Evolutionary conservation across 768 basidiomycete species (phyloP).

Genomic region (Boletus patriciae): DNA sequence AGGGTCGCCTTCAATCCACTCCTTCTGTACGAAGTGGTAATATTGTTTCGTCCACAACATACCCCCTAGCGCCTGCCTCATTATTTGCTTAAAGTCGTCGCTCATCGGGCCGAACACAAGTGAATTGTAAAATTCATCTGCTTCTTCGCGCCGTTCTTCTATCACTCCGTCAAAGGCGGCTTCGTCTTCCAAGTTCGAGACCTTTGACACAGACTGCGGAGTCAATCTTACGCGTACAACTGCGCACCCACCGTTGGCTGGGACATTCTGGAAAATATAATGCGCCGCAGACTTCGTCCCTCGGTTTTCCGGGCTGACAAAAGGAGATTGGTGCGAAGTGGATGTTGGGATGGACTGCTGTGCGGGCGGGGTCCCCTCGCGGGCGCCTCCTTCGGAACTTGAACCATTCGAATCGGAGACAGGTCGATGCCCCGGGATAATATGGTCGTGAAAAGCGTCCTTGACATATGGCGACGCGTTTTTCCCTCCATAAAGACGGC

Average conservation of each 20-base stretch:
- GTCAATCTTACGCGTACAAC: constrained; percentile 95
- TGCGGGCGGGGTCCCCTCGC: background rate
- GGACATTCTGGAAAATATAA: constrained; percentile 84
- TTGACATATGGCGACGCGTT: constrained; percentile 87
- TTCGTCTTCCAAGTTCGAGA: constrained; percentile 84
- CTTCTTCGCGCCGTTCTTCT: constrained; percentile 89
- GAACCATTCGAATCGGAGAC: constrained; percentile 38
- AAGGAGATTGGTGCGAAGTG: constrained; percentile 31
- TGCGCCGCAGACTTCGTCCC: constrained; percentile 96
- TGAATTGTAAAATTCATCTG: constrained; percentile 91
- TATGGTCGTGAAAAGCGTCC: constrained; percentile 98
- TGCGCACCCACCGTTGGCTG: constrained; percentile 88
- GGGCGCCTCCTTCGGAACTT: background rate
- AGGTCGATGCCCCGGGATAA: constrained; percentile 82
- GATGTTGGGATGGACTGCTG: background rate
- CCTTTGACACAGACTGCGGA: constrained; percentile 67
- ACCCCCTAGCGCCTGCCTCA: constrained; percentile 92
- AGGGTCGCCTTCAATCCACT: constrained; percentile 95
- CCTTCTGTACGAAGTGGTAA: constrained; percentile 94
- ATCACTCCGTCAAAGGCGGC: constrained; percentile 83
- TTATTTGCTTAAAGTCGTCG: constrained; percentile 93
- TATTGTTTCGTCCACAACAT: constrained; percentile 99
- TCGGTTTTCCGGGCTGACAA: constrained; percentile 80
- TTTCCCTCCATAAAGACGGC: constrained; percentile 83
- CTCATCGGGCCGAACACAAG: constrained; percentile 82